Percentiles rank a stretch among this genome's conserved stretches.
phyloP scores from a whole-genome alignment of 2,329 filamentous ascomycete species.

The Pseudonectria buxi region DNA sequence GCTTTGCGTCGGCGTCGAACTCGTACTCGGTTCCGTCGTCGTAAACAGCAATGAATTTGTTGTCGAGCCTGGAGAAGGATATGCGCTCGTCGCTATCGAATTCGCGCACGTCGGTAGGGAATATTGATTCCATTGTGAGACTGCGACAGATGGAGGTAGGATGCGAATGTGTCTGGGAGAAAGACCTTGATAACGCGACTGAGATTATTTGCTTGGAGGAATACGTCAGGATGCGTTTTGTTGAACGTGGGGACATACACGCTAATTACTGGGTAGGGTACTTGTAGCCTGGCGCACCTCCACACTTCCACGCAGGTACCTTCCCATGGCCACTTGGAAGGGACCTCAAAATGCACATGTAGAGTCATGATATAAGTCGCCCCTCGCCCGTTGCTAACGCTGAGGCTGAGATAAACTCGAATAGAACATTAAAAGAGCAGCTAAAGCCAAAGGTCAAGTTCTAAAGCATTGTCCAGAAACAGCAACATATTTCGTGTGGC shows the following conservation, averaged over 20 bases:
- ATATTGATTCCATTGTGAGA: conserved; percentile 29
- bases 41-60: conserved; percentile 77
- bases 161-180: not conserved
- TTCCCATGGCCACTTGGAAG: too few relatives aligned
- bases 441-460: too few relatives aligned
- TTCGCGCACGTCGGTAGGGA: conserved; percentile 55
- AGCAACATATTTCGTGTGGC: too few relatives aligned
- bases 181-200: conserved; percentile 1
- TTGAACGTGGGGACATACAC: conserved; percentile 7
- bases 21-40: conserved; percentile 81
- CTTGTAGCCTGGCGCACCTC: too few relatives aligned
- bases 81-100: conserved; percentile 77
- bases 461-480: too few relatives aligned
- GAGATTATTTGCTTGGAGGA: conserved; percentile 3
- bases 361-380: too few relatives aligned
- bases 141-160: not conserved
- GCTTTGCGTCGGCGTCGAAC: conserved; percentile 63
- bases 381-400: too few relatives aligned
- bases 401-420: too few relatives aligned
- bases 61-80: conserved; percentile 76
- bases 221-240: conserved; percentile 17
- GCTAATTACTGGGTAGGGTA: too few relatives aligned
- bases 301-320: too few relatives aligned
- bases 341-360: too few relatives aligned
- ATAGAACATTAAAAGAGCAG: too few relatives aligned